These are phyloP conservation scores for Sugiyamaella paludigena DNA, from an alignment of 1,139 yeast species.

Conservation along the genomic window DNA sequence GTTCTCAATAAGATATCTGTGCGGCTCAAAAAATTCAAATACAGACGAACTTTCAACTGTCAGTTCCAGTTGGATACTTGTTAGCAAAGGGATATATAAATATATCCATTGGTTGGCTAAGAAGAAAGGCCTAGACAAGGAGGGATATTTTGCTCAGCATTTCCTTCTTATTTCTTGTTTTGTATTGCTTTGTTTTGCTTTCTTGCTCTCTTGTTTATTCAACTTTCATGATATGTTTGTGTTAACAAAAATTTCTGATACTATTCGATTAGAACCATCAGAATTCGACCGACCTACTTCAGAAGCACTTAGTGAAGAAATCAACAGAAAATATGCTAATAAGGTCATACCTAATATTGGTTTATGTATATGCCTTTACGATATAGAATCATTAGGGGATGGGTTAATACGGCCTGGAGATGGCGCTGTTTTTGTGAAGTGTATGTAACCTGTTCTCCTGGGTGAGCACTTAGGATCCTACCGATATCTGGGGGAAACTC, in stretches of 20 bases:
- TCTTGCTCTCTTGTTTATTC: no score
- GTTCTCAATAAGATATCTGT: no score
- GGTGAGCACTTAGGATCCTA: background rate
- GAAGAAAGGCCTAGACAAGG: no score
- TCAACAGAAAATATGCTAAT: constrained; percentile 82
- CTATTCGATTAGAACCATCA: constrained; percentile 85
- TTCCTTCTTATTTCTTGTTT: no score
- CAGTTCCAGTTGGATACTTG: no score
- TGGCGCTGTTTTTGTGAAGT: constrained; percentile 78
- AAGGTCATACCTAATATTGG: constrained; percentile 77
- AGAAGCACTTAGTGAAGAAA: constrained; percentile 72
- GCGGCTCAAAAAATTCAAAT: no score
- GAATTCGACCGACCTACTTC: constrained; percentile 70
- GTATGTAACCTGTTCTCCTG: constrained; percentile 21
- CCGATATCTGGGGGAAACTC: background rate
- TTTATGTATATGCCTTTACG: constrained; percentile 80
- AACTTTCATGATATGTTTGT: constrained; percentile 60
- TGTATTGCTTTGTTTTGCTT: no score
- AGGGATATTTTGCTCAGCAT: no score
- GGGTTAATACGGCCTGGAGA: constrained; percentile 95
- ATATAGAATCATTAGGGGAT: constrained; percentile 72
- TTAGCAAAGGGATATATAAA: no score
- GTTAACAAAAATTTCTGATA: constrained; percentile 72
- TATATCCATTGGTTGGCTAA: no score
- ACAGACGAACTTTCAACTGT: no score